Evolutionary conservation across 345 rosid species (phyloP), one percentile per base, ranked within the genome.

Genomic region (Garcia nutans): DNA sequence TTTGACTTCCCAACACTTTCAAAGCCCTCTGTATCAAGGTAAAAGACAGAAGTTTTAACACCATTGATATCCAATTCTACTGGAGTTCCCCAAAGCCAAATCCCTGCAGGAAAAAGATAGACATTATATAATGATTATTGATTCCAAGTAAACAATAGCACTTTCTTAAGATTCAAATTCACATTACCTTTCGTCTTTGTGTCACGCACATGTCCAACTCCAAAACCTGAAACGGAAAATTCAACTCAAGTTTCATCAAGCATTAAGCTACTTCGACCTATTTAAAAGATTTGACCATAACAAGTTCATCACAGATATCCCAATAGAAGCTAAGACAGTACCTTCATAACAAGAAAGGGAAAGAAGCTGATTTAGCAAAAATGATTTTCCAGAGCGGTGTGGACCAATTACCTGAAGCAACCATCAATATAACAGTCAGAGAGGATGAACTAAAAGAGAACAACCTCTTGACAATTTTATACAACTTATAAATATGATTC

Each of bases 191-290:
- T 96, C 50, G 99, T 96, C 86, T 93, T 93, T 74, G 99, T 96
- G 79, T 96, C 99, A 79, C 99, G 99, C 99, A 96, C 93, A 84
- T 96, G 99, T 49, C 99, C 99, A 82, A 96, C 99, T 72, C 99
- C 99, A 88, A 96, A 96, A 60, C 99, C 99, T 96, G 89, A 31
- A 31, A 37, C 26, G 17, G 13, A 33, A 50, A 67, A 52, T 62
- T 54, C 28, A 70, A 37, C 10, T 67, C 73, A 31, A 70, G 42
- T 77, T 33, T 69, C 7, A 56, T 37, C 24, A 62, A 76, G 5
- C 73, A 63, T 76, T 78, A 73, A 77, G 72, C 41, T 37, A 37
- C 41, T 37, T 37, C 47, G 58, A 74, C 49, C 41, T 37, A 28
- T 15, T 31, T 72, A 28, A 60, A 31, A 74, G 8, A n/a, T 12